phyloP scores from a whole-genome alignment of 2,329 filamentous ascomycete genomes.

The Xylariaceae sp. region DNA sequence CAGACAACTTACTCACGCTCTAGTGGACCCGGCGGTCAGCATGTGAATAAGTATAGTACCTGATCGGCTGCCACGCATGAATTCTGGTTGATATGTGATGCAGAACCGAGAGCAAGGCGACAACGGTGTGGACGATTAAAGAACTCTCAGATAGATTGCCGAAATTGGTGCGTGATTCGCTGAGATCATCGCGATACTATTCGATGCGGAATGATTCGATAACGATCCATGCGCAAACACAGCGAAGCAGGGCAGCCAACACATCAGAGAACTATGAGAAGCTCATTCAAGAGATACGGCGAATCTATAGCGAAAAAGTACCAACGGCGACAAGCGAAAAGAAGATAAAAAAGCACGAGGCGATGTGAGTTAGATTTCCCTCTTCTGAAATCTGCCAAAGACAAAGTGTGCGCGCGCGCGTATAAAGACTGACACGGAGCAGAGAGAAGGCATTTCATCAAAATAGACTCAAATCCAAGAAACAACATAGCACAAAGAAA shows the following conservation, averaged over 20 bases:
- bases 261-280: conserved; percentile 50
- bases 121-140: conserved; percentile 47
- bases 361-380: conserved; percentile 37
- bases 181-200: conserved; percentile 54
- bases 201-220: conserved; percentile 48
- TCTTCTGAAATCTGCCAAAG: not conserved
- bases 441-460: conserved; percentile 47
- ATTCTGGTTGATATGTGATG: not conserved
- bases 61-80: conserved; percentile 2
- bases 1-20: conserved; percentile 54
- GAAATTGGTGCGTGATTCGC: conserved; percentile 40
- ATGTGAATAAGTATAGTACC: conserved; percentile 56
- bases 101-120: conserved; percentile 58
- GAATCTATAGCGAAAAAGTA: conserved; percentile 44
- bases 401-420: not conserved
- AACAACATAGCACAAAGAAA: conserved; percentile 48
- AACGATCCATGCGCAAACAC: conserved; percentile 52
- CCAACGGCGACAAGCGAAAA: conserved; percentile 44
- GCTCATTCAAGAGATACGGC: conserved; percentile 44
- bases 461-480: conserved; percentile 45
- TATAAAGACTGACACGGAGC: conserved; percentile 9
- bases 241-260: conserved; percentile 50
- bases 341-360: conserved; percentile 47
- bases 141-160: conserved; percentile 46
- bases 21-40: conserved; percentile 58